phyloP scores from a whole-genome alignment of 1,284 basidiomycete genomes.

The Cutaneotrichosporon sp. region DNA sequence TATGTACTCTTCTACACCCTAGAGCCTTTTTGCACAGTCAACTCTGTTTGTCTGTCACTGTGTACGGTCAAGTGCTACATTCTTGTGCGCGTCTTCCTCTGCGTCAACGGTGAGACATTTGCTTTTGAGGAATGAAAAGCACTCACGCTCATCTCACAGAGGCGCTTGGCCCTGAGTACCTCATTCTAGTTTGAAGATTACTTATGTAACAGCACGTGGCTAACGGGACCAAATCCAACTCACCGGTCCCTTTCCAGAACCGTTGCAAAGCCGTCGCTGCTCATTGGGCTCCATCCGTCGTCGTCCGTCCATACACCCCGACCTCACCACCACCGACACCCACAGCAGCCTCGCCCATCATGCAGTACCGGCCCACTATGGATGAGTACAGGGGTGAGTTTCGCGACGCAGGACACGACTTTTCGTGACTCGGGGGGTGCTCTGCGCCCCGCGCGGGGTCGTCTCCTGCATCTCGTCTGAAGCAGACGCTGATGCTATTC shows the following conservation, averaged over 20 bases:
- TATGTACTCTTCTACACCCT: too few species aligned
- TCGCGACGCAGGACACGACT: too few species aligned
- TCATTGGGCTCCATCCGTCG: constrained; percentile 12
- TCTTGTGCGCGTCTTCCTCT: too few species aligned
- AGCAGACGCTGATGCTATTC: background rate
- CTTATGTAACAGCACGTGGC: background rate
- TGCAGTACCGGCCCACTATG: constrained; percentile 28
- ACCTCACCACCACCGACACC: constrained; percentile 1
- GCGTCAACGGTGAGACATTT: too few species aligned
- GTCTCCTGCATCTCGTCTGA: background rate
- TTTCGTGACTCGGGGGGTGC: background rate
- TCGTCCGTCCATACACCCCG: constrained; percentile 2
- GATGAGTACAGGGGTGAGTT: constrained; percentile 36
- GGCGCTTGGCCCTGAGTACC: too few species aligned
- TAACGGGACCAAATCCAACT: constrained; percentile 8
- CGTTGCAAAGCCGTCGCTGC: constrained; percentile 6
- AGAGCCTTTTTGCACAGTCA: too few species aligned
- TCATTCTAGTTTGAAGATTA: background rate
- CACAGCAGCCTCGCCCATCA: constrained; percentile 8
- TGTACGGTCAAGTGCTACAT: too few species aligned
- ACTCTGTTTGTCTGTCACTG: too few species aligned
- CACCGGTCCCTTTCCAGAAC: background rate
- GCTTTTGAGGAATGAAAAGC: background rate
- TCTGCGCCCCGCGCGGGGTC: background rate
- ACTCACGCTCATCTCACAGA: background rate